phyloP scores from a whole-genome alignment of 73 alveolate species.

The Stentor roeselii region DNA sequence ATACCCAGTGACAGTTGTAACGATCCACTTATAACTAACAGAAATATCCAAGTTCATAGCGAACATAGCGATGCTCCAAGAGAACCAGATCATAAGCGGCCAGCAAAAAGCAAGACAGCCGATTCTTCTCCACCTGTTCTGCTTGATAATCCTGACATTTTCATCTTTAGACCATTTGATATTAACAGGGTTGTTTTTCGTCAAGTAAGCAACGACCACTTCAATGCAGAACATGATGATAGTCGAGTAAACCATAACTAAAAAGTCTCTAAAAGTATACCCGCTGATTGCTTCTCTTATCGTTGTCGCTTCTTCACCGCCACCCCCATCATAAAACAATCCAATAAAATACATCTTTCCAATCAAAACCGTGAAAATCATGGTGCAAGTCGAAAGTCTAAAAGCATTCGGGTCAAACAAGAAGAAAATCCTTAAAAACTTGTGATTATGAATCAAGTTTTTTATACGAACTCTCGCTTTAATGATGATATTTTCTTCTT shows the following conservation, averaged over 20 bases:
- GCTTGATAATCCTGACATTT: too few relatives aligned
- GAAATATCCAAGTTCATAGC: constrained; percentile 3
- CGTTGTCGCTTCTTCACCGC: neutral
- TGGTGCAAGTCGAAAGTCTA: neutral
- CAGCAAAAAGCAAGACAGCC: neutral
- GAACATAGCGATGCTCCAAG: constrained; percentile 8
- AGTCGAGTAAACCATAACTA: neutral
- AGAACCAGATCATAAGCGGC: neutral
- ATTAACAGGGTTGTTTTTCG: neutral
- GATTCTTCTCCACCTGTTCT: neutral
- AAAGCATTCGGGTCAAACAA: neutral
- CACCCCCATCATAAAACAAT: neutral
- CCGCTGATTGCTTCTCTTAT: neutral
- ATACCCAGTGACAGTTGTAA: too few relatives aligned
- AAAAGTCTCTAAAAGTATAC: neutral
- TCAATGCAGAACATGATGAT: neutral
- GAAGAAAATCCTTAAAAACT: neutral
- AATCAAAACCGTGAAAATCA: neutral
- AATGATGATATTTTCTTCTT: too few relatives aligned
- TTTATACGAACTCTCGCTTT: too few relatives aligned
- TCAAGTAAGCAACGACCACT: neutral
- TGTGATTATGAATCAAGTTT: neutral
- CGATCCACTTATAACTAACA: too few relatives aligned
- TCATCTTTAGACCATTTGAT: neutral
- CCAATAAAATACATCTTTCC: constrained; percentile 23